Evolutionary conservation across 139 green algal species (phyloP), one percentile per base, ranked within the genome.

Genomic region (Diplosphaera chodatii): DNA sequence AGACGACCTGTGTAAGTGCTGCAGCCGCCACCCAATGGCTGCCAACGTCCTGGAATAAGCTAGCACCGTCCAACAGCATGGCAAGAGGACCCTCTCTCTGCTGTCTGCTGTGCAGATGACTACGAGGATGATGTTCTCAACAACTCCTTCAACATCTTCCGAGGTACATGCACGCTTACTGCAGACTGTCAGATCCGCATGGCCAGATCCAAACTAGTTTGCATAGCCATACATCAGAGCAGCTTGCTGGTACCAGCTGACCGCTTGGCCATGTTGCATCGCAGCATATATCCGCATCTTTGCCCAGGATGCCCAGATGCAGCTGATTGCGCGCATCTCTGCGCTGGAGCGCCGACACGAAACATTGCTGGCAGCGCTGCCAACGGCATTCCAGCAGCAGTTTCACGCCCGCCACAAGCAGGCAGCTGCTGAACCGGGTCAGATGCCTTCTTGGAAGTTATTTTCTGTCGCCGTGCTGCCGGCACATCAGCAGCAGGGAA

Each of bases 1-100:
- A 0, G 89, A 95, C 72, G 89, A 95, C 64, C 76, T 92, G 18
- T 75, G 79, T 20, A 86, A 92, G 40, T n/a, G n/a, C n/a, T n/a
- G n/a, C n/a, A n/a, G n/a, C n/a, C n/a, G n/a, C n/a, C n/a, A n/a
- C n/a, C n/a, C n/a, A n/a, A n/a, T n/a, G n/a, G n/a, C n/a, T n/a
- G n/a, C n/a, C n/a, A n/a, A n/a, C n/a, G n/a, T n/a, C n/a, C n/a
- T n/a, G n/a, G n/a, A n/a, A n/a, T n/a, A n/a, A n/a, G n/a, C n/a
- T n/a, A n/a, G n/a, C n/a, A n/a, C n/a, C n/a, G n/a, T n/a, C n/a
- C n/a, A n/a, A n/a, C n/a, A n/a, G n/a, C n/a, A n/a, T n/a, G n/a
- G n/a, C n/a, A n/a, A n/a, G n/a, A n/a, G 37, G 37, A 20, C 10
- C 37, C 37, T 48, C 10, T 6, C 10, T 48, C 37, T 48, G 37